Evolutionary conservation across 2,329 filamentous ascomycete species (phyloP), one percentile per base, ranked within the genome.

Genomic region (Esteya vermicola): DNA sequence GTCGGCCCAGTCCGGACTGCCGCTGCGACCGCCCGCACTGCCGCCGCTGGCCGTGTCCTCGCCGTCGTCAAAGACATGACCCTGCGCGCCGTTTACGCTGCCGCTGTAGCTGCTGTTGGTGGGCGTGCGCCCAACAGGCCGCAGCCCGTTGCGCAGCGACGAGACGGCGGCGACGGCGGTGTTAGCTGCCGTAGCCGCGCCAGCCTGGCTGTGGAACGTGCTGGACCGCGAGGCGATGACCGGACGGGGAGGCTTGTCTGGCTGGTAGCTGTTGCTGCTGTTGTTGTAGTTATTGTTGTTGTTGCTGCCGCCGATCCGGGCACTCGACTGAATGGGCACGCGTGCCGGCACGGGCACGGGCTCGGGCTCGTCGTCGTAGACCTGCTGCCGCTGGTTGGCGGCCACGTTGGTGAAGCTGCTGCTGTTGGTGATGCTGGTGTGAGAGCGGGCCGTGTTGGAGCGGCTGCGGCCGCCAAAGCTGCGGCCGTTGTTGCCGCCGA

Each of bases 1-100:
- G 34, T 69, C 64, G 18, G 8, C 60, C 55, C 63, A 68, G 40
- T 69, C 64, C 1, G 67, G 67, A 27, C 68, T 72, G 30, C 63
- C 66, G 45, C 67, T 66, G 45, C 35, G 18, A 2, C 34, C 34
- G 34, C 32, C 20, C 19, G 9, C 7, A 6, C 34, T 25, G 34
- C 39, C 28, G 33, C 45, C 38, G 33, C 38, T 33, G 32, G 64
- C 65, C 47, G 68, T 63, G 45, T 72, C 69, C 36, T 64, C 67
- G 8, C 57, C 54, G 42, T 67, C 63, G 21, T 56, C 61, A 45
- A 68, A 70, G 3, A 65, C 59, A 43, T 67, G 23, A 64, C 59
- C 25, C 52, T 48, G 36, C 50, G 30, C 27, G 31, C 64, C 65
- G 47, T 66, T 69, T 7, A 10, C 18, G 27, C 27, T 22, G 33